Evolutionary conservation across 1,284 basidiomycete species (phyloP).

Genomic region (Ceratobasidium theobromae): DNA sequence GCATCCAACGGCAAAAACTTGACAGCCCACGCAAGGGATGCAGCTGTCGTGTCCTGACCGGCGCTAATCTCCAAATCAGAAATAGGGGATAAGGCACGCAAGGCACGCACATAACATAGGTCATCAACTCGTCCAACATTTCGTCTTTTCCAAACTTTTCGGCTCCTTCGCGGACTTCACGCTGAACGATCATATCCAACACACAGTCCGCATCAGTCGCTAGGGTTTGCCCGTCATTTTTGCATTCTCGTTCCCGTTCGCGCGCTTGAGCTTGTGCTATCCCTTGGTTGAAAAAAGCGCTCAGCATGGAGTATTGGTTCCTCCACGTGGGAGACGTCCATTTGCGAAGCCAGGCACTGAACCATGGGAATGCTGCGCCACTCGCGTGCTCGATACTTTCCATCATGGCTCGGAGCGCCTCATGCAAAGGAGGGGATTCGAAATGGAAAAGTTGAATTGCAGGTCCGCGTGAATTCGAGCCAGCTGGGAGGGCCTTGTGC

Average conservation of each 20-base stretch:
- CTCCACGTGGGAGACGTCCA: conserved; percentile 1
- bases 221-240: background rate
- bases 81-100: background rate
- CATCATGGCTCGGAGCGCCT: conserved; percentile 8
- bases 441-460: background rate
- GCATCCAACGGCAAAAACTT: conserved; percentile 3
- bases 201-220: conserved; percentile 23
- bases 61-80: background rate
- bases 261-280: conserved; percentile 1
- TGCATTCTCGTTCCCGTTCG: background rate
- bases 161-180: conserved; percentile 2
- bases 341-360: background rate
- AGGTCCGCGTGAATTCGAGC: background rate
- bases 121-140: conserved; percentile 20
- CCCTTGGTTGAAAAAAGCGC: background rate
- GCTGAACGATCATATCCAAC: conserved; percentile 19
- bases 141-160: background rate
- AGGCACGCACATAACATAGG: background rate
- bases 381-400: background rate
- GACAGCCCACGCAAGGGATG: background rate
- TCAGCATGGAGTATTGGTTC: background rate
- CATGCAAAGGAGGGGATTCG: background rate
- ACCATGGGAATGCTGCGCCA: background rate
- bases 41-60: conserved; percentile 17
- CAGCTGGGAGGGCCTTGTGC: background rate